phyloP scores from a whole-genome alignment of 108 stramenopile species.

The Pseudonitzschia delicatissima region DNA sequence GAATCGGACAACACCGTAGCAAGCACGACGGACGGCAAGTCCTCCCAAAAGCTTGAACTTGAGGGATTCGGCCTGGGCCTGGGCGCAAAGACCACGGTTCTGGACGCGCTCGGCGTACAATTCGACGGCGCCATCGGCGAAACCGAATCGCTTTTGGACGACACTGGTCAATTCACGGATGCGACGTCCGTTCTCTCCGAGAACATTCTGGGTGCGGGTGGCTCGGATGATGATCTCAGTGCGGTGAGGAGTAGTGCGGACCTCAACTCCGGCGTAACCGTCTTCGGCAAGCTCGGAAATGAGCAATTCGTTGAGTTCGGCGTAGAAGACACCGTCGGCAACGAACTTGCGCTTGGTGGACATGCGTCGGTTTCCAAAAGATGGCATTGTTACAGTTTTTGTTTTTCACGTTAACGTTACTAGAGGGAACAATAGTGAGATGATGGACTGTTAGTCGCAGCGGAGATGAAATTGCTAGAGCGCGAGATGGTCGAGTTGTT shows the following conservation, averaged over 20 bases:
- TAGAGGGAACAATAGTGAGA: not conserved
- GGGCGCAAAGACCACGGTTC: slow-evolving; percentile 98
- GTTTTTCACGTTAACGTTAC: not conserved
- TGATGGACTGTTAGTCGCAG: not conserved
- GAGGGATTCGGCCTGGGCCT: slow-evolving; percentile 99
- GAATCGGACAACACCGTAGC: slow-evolving; percentile 99
- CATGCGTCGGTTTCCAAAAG: slow-evolving; percentile 61
- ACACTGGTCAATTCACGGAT: slow-evolving; percentile 98
- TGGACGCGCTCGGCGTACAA: slow-evolving; percentile 98
- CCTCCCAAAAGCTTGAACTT: slow-evolving; percentile 99
- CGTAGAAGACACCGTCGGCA: slow-evolving; percentile 99
- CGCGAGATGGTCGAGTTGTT: not conserved
- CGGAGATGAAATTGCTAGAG: not conserved
- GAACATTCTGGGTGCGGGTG: slow-evolving; percentile 98
- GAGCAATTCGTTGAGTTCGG: slow-evolving; percentile 99
- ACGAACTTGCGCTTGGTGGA: slow-evolving; percentile 99
- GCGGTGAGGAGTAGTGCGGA: slow-evolving; percentile 97
- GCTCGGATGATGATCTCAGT: slow-evolving; percentile 99
- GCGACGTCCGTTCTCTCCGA: slow-evolving; percentile 99
- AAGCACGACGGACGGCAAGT: slow-evolving; percentile 99
- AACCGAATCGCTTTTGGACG: slow-evolving; percentile 99
- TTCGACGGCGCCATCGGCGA: slow-evolving; percentile 97
- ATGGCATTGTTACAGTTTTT: slow-evolving; percentile 24
- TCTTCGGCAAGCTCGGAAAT: slow-evolving; percentile 96
- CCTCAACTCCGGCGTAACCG: slow-evolving; percentile 99